Percentiles rank a stretch among this genome's conserved stretches.
These are phyloP conservation scores for Dittrichia graveolens DNA, from an alignment of 129 eudicot species.

Conservation along the genomic window DNA sequence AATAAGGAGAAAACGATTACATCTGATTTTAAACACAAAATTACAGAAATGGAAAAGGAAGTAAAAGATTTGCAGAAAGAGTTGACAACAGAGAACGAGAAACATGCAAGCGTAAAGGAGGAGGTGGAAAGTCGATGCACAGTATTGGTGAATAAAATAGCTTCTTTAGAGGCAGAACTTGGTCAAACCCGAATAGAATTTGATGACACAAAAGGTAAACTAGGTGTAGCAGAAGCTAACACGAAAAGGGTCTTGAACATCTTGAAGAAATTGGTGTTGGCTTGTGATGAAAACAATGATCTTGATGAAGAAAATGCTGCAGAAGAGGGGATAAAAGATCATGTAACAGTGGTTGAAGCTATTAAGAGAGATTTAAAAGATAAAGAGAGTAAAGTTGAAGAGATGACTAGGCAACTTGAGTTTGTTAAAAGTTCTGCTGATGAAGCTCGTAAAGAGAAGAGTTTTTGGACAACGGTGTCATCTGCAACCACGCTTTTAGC, in stretches of 20 bases:
- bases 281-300: neutral
- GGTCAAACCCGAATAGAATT: conserved; percentile 34
- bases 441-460: conserved; percentile 61
- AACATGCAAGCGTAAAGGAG: conserved; percentile 44
- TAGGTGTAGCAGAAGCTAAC: conserved; percentile 44
- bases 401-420: conserved; percentile 60
- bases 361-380: conserved; percentile 59
- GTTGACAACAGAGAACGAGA: conserved; percentile 34
- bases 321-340: conserved; percentile 42
- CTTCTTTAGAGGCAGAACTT: conserved; percentile 39
- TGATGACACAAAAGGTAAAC: conserved; percentile 42
- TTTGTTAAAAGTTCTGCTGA: conserved; percentile 41
- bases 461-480: conserved; percentile 77
- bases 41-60: conserved; percentile 42
- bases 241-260: conserved; percentile 39
- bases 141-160: conserved; percentile 41
- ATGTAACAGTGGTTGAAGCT: conserved; percentile 45
- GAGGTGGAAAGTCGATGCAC: conserved; percentile 46
- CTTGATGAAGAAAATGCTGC: conserved; percentile 27
- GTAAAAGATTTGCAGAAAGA: conserved; percentile 40
- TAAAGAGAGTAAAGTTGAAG: conserved; percentile 48
- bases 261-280: conserved; percentile 48
- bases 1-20: conserved; percentile 43
- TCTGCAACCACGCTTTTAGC: conserved; percentile 82
- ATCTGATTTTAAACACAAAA: conserved; percentile 29